Base-by-base conservation (phyloP, 495 filamentous ascomycete species). In the Cercophora newfieldiana region DNA sequence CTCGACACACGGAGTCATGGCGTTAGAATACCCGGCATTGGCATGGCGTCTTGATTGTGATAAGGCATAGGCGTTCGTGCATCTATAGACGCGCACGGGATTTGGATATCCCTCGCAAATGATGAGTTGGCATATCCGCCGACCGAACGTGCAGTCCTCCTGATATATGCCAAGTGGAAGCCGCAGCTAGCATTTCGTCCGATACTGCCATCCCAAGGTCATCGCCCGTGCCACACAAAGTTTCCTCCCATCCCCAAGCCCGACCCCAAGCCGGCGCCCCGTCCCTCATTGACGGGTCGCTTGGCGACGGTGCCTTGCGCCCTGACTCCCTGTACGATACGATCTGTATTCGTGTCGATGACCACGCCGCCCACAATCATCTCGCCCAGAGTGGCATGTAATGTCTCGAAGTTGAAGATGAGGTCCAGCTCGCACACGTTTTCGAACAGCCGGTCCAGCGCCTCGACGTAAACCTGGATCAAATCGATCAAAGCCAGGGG, bases 401-500 rank as follows among this genome's bases (percentile, higher is more conserved):
- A 85, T 29, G 92, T 94, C 85, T 99, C 95, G 75, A 97, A 99
- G 69, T 97, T 97, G 81, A 98, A 99, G 77, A 98, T 99, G 61
- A 99, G 84, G 75, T 99, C 95, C 56, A 99, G 81, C 78, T 99
- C 95, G 82, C 95, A 99, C 25, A 99, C 95, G 71, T 98, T 97
- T 81, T 97, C 94, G 74, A 98, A 98, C 61, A 99, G 83, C 63
- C 92, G 86, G 76, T 99, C 95, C 22, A 99, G 85, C 21, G 96
- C 87, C 78, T 98, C 94, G 60, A 99, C 95, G 68, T 97, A 98
- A 26, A 98, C 95, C 77, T 98, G 95, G 71, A 99, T 97, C 57
- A 99, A 81, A 78, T 99, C 95, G 31, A 99, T 91, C 1, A 99
- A 85, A 0, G 94, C 95, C 0, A 99, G 89, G 1, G 96, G 96